Base-by-base conservation (phyloP, 768 basidiomycete species). In the Rossbeevera mucosa region DNA sequence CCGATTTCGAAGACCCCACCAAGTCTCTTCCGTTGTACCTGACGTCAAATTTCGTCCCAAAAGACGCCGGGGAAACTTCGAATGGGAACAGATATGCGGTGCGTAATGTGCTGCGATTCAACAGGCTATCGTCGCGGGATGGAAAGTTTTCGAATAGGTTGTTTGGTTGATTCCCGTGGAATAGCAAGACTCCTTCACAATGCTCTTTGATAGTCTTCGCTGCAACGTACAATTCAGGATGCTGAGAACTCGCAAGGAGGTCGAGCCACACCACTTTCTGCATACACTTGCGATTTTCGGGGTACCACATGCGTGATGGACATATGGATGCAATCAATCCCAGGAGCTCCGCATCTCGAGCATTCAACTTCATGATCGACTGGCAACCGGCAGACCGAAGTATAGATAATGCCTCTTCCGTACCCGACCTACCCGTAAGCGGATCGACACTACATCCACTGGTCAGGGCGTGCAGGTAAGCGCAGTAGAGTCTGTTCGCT, bases 381-480 rank as follows among this genome's bases (percentile, higher is more conserved):
- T 54, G 62, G 31, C 63, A 72, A 8, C 64, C 53, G 6, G 74
- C 71, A 0, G 74, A 75, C 11, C 53, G 53, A 22, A 80, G 61
- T 41, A 72, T 59, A 44, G 64, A 56, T 18, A 79, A 57, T 1
- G 78, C 77, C 43, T 78, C 70, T 36, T 76, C 71, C 1, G 72
- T 71, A 4, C 79, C 79, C 0, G 73, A 74, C 7, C 72, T 71
- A 16, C 58, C 56, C 0, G 73, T 76, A 18, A 80, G 63, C 3
- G 76, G 74, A 60, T 80, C 79, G 11, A 68, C 64, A 14, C 74
- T 59, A 43, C 69, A 70, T 41, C 72, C 69, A n/a, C 73, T 72
- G 2, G 72, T 78, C 3, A 77, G 51, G 16, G 75, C 74, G 41
- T 81, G 80, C 14, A 81, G 64, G 47, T 76, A 76, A 2, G 71